Evolutionary conservation across 495 filamentous ascomycete species (phyloP).

Genomic region (Aspergillus sclerotiicarbonarius): DNA sequence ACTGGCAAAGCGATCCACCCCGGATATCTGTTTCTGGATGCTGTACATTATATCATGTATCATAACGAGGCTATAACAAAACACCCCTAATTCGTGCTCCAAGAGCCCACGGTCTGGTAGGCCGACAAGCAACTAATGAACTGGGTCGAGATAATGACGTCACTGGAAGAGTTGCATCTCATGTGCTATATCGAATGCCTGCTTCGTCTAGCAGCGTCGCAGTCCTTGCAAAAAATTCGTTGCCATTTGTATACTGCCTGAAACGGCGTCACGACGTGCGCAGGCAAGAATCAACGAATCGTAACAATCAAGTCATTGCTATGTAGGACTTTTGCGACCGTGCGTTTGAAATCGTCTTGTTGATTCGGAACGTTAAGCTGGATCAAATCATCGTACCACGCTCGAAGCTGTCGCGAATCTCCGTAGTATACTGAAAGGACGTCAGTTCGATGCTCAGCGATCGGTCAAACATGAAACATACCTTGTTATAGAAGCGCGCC

Average conservation of each 20-base stretch:
- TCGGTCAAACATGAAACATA: slow-evolving; percentile 31
- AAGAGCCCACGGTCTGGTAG: background rate
- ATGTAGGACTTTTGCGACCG: background rate
- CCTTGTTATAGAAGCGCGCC: slow-evolving; percentile 92
- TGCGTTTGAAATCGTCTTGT: slow-evolving; percentile 2
- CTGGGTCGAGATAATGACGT: background rate
- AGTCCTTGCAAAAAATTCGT: background rate
- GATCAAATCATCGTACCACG: slow-evolving; percentile 71
- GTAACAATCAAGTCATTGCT: background rate
- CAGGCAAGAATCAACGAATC: background rate
- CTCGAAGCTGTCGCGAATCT: slow-evolving; percentile 97
- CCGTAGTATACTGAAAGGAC: slow-evolving; percentile 74
- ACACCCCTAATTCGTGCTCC: background rate
- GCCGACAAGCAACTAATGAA: background rate
- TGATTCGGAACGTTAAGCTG: slow-evolving; percentile 11
- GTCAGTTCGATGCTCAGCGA: slow-evolving; percentile 28
- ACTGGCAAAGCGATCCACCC: background rate
- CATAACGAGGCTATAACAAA: background rate
- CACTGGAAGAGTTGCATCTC: too few relatives aligned
- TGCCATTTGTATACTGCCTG: background rate
- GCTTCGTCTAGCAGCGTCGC: background rate
- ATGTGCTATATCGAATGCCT: background rate
- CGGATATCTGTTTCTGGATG: background rate
- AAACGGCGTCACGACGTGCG: background rate
- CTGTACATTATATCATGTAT: background rate